Base-by-base conservation (phyloP, 2,329 filamentous ascomycete species). In the Scolecobasidium constrictum region DNA sequence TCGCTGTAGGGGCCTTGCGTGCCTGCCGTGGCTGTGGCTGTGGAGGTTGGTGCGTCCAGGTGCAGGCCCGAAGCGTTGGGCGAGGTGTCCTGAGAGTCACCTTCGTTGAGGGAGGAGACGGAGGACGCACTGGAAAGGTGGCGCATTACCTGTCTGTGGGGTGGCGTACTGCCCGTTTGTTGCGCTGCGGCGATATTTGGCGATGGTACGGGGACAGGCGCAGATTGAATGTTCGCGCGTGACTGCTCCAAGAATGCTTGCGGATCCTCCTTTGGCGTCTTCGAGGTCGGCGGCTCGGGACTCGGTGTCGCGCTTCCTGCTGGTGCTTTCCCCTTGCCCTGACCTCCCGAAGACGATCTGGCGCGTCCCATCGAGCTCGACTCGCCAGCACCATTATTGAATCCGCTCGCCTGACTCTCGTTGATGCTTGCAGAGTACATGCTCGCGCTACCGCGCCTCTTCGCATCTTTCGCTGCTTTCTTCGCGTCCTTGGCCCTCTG, bases 111-210 rank as follows among this genome's bases (percentile, higher is more conserved):
- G 0, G 86, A 94, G 0, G 87, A 93, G 6, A 80, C 78, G 0
- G 87, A 94, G 0, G 88, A 94, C 1, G 86, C 82, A 51, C 83
- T 94, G 48, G 86, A 94, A 61, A 92, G 79, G 52, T 93, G 83
- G 18, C 86, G 77, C 15, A 92, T 67, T 56, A 87, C 81, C 2
- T 83, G 84, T 4, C 77, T 75, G 33, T 75, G 61, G 38, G 68
- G 64, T 4, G 69, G 62, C 51, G 47, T 40, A 44, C 20, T 47
- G 44, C 19, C 49, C 67, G 3, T 67, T 67, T 3, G 11, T 18
- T 19, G 12, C 19, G 21, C n/a, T 15, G 35, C 22, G 12, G 19
- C 11, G 12, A 19, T 5, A n/a, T 21, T 7, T 4, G 12, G 37
- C 16, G 21, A 31, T 23, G 40, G 40, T 7, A 23, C 40, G 16